Percentiles rank a stretch among this genome's conserved stretches.
These are phyloP conservation scores for Oleoguttula mirabilis DNA, from an alignment of 495 filamentous ascomycete genomes.

Conservation along the genomic window DNA sequence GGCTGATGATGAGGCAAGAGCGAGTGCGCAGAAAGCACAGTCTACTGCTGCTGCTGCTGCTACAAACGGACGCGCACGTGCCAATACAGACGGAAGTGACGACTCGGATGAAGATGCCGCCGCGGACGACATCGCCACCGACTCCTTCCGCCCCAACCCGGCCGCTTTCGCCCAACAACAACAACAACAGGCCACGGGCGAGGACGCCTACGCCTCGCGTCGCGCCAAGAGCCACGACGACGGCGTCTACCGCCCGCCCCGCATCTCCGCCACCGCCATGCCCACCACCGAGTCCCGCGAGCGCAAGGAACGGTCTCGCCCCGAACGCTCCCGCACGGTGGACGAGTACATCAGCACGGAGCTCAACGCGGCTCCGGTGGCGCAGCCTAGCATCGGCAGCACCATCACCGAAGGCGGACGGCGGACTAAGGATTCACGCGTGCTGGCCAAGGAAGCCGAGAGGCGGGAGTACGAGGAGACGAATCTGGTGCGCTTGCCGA, in stretches of 20 bases:
- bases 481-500: slow-evolving; percentile 68
- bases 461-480: slow-evolving; percentile 59
- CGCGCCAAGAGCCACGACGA: slow-evolving; percentile 61
- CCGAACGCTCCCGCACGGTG: slow-evolving; percentile 66
- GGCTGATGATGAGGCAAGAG: slow-evolving; percentile 54
- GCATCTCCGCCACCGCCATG: slow-evolving; percentile 56
- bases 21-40: slow-evolving; percentile 17
- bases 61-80: slow-evolving; percentile 18
- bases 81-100: slow-evolving; percentile 40
- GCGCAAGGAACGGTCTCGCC: slow-evolving; percentile 30
- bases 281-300: slow-evolving; percentile 51
- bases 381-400: slow-evolving; percentile 56
- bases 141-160: slow-evolving; percentile 27
- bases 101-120: slow-evolving; percentile 56
- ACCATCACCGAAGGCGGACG: slow-evolving; percentile 24
- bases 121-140: slow-evolving; percentile 40
- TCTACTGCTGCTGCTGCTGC: background rate
- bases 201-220: slow-evolving; percentile 54
- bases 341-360: slow-evolving; percentile 67
- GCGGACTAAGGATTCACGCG: slow-evolving; percentile 9
- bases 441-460: slow-evolving; percentile 14
- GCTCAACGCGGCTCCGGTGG: slow-evolving; percentile 64
- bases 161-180: slow-evolving; percentile 11
- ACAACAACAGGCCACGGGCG: slow-evolving; percentile 21
- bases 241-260: slow-evolving; percentile 50